Evolutionary conservation across 1,284 basidiomycete species (phyloP), one percentile per base, ranked within the genome.

Genomic region (Papiliotrema nemorosa): DNA sequence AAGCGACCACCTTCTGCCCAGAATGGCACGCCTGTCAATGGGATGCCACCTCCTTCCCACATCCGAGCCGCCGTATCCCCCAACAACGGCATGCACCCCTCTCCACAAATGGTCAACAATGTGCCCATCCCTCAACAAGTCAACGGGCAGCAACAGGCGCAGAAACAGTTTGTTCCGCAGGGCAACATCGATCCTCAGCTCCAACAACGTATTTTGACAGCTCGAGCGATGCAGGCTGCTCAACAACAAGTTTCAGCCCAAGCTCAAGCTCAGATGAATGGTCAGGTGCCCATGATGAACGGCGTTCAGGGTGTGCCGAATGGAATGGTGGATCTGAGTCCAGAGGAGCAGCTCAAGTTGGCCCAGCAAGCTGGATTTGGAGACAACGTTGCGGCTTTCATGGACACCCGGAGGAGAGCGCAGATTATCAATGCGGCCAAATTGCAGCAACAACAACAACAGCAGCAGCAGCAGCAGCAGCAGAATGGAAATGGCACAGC

Each of bases 51-150:
- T 38, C 52, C 54, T 13, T 51, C 54, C 16, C 46, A 33, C 4
- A 34, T 21, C 18, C 54, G 57, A 46, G 48, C 57, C n/a, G 49
- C 52, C 10, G 9, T 49, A 16, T 59, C 57, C 2, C 57, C 57
- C 3, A 54, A 29, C 20, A 47, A 44, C 47, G 14, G n/a, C 4
- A 34, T 54, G 14, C 39, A 29, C 36, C 50, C 49, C 18, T 54
- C 57, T 4, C 62, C 62, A 1, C 64, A 67, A 49, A 48, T 66
- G 47, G 39, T 60, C 43, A 62, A 64, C 43, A 58, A 52, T 26
- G 47, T 57, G 29, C 27, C 58, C 14, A 29, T 54, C 16, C 49
- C 52, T 5, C 14, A 10, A 10, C 31, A 60, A 56, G 47, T 52
- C 50, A 47, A 54, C 53, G 27, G 9, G 4, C n/a, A n/a, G n/a